Conservation (phyloP, 1,284 basidiomycete species). For the Ceratobasidium sp. region DNA sequence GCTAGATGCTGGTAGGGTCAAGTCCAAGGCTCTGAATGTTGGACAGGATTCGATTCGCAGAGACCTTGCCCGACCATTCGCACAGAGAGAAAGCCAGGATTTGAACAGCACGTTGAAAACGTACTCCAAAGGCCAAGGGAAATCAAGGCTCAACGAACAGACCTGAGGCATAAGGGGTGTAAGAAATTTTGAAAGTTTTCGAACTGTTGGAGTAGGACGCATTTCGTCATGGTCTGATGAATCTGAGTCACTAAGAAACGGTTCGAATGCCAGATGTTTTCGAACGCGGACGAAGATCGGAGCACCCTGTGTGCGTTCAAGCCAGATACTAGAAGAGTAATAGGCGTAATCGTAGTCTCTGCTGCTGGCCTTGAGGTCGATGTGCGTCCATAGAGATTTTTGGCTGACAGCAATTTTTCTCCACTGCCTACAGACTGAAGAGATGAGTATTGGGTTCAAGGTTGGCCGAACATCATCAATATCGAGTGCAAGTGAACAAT, state of each 20-base stretch:
- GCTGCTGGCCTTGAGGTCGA: not conserved
- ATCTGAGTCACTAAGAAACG: not conserved
- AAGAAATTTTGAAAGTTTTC: not conserved
- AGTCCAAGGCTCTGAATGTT: not conserved
- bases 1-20: not conserved
- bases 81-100: not conserved
- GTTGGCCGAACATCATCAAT: too few species aligned
- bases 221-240: not conserved
- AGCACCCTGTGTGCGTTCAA: not conserved
- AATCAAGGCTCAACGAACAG: not conserved
- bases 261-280: not conserved
- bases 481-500: too few species aligned
- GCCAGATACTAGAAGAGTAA: not conserved
- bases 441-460: too few species aligned
- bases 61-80: not conserved
- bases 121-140: not conserved
- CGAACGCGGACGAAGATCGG: not conserved
- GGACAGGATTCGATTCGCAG: not conserved
- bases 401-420: not conserved
- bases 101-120: not conserved
- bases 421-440: not conserved
- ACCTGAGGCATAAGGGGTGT: not conserved
- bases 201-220: not conserved
- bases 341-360: not conserved
- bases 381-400: slow-evolving; percentile 4